Base-by-base conservation (phyloP, 176 grass and related monocot species). In the Triticum dicoccoides region DNA sequence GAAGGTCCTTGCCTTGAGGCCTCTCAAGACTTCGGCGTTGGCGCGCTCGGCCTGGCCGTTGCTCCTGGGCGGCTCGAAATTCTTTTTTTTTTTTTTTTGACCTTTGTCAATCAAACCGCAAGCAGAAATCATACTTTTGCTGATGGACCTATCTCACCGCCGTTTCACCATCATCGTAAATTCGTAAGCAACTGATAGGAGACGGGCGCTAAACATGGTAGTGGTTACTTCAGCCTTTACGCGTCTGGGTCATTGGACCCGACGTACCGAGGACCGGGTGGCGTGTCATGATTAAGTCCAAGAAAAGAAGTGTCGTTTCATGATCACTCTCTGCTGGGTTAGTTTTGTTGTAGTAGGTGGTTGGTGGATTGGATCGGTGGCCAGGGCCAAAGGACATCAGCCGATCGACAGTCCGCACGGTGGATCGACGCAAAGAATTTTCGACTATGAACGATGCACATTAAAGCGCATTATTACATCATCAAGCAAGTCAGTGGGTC, bases 361-460 rank as follows among this genome's bases (percentile, higher is more conserved):
- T 27, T 15, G 56, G 56, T 15, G n/a, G 52, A 78, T 78, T 32
- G 6, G 6, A 78, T 78, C 54, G 6, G 6, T 80, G 9, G 25
- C 10, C 38, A 82, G 76, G 73, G 85, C 87, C 69, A 45, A 92
- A 82, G 23, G 73, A 81, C 90, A 82, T 83, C 88, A 15, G 12
- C 24, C 82, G 42, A 77, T 39, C 21, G 20, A 3, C 15, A 54
- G 51, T 54, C 14, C 5, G 51, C 51, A 54, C 15, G 51, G 51
- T 54, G 51, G 15, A 0, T 54, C 15, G 51, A 54, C 15, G 15
- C 15, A 54, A 54, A 54, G 15, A 54, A 18, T 54, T 54, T 54
- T 18, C 51, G 15, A 54, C 51, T 18, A 6, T 54, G 51, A 6
- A 54, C 51, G 15, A 54, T 54, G 51, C 49, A 52, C 49, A 52